Evolutionary conservation across 345 rosid genomes (phyloP).

Genomic region (Populus deltoides): DNA sequence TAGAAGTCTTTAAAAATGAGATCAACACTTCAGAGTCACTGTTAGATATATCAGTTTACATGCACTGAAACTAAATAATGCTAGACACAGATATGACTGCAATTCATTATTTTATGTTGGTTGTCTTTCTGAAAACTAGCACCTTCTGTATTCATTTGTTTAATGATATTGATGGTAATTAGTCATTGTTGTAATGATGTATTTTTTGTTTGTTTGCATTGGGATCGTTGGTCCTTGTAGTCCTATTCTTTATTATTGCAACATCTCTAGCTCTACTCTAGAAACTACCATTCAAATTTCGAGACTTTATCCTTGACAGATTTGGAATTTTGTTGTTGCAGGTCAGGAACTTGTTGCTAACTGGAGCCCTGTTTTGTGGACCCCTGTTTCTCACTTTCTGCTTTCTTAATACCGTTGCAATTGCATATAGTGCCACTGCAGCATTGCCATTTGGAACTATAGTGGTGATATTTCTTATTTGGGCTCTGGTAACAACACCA

Average conservation of each 20-base stretch:
- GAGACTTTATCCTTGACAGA: not conserved
- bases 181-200: not conserved
- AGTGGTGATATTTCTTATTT: conserved; percentile 26
- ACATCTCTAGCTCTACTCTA: not conserved
- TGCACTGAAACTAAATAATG: not conserved
- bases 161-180: not conserved
- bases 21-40: not conserved
- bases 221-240: not conserved
- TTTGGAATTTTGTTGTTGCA: not conserved
- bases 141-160: not conserved
- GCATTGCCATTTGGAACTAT: conserved; percentile 35
- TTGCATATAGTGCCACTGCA: conserved; percentile 30
- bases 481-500: conserved; percentile 32
- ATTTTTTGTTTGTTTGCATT: not conserved
- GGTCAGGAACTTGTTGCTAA: conserved; percentile 30
- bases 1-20: not conserved
- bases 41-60: not conserved
- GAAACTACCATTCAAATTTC: not conserved
- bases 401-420: conserved; percentile 35
- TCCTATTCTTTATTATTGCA: not conserved
- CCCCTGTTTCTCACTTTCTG: conserved; percentile 31
- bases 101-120: not conserved
- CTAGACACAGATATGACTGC: not conserved
- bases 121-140: not conserved
- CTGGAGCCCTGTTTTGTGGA: conserved; percentile 30